A percentile compares a stretch with the other conserved stretches of the same genome.
These are phyloP conservation scores for Aechmea fasciata DNA, from an alignment of 176 grass and related monocot species.

Conservation along the genomic window DNA sequence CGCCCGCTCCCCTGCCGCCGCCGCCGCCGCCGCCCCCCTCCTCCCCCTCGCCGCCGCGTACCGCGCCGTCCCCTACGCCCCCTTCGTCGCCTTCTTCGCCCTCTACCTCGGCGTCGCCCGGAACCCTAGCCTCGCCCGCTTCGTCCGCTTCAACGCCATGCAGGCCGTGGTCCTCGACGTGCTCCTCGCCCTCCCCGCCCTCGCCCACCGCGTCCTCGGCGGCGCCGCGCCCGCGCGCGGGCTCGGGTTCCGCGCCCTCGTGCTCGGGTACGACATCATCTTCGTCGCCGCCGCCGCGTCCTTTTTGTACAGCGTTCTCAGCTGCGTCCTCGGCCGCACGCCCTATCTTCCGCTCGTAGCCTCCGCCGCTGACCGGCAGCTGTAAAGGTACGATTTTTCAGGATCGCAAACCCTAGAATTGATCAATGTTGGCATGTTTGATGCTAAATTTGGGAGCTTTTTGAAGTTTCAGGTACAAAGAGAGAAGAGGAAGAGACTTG, in stretches of 20 bases:
- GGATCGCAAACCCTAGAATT: no score
- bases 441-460: no score
- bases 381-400: constrained; percentile 1
- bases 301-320: constrained; percentile 27
- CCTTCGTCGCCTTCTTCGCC: constrained; percentile 48
- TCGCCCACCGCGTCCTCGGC: constrained; percentile 30
- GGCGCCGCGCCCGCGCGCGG: constrained; percentile 14
- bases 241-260: constrained; percentile 16
- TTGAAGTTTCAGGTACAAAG: no score
- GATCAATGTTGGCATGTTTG: no score
- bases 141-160: constrained; percentile 47
- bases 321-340: constrained; percentile 25
- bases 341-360: constrained; percentile 27
- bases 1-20: constrained; percentile 17
- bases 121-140: constrained; percentile 36
- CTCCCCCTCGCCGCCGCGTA: constrained; percentile 21
- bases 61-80: constrained; percentile 32
- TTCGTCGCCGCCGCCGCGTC: constrained; percentile 13
- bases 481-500: no score
- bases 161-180: constrained; percentile 41
- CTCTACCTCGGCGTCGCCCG: constrained; percentile 33
- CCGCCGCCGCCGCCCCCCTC: constrained; percentile 20
- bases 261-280: constrained; percentile 22
- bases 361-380: constrained; percentile 23
- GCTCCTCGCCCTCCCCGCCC: constrained; percentile 20